phyloP scores from a whole-genome alignment of 192 early-diverging fungal species.

The Chytriomyces hyalinus region DNA sequence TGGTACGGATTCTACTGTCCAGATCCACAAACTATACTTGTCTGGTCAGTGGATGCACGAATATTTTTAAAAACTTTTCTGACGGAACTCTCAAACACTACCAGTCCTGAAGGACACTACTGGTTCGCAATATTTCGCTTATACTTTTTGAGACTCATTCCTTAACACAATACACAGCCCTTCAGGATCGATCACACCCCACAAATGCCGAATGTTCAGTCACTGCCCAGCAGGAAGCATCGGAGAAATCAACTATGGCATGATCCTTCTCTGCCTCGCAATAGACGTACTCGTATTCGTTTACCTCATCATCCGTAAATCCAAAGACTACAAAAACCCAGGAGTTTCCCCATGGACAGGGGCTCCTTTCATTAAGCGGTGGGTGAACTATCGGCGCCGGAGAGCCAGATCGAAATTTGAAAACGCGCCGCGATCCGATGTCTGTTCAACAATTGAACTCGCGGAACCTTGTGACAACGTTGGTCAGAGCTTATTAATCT shows the following conservation, averaged over 20 bases:
- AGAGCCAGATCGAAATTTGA: conserved; percentile 16
- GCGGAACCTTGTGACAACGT: too few species aligned
- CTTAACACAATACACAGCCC: neutral
- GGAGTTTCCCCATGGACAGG: conserved; percentile 4
- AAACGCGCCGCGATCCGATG: neutral
- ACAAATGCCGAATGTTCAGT: conserved; percentile 3
- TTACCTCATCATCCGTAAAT: neutral
- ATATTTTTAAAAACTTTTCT: too few species aligned
- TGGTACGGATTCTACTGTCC: conserved; percentile 45
- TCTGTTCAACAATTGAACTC: neutral
- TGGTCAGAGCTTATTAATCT: too few species aligned
- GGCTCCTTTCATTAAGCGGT: neutral
- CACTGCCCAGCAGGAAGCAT: conserved; percentile 21
- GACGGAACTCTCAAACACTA: too few species aligned
- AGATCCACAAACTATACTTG: conserved; percentile 30
- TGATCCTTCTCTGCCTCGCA: conserved; percentile 5
- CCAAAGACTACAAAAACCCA: too few species aligned
- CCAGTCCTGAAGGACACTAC: conserved; percentile 39
- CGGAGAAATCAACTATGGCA: neutral
- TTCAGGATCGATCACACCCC: conserved; percentile 5
- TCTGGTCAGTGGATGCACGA: neutral
- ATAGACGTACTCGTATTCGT: conserved; percentile 14
- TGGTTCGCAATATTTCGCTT: neutral
- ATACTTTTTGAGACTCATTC: neutral
- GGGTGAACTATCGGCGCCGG: neutral